Evolutionary conservation across 768 basidiomycete species (phyloP).

Genomic region (Suillus americanus): DNA sequence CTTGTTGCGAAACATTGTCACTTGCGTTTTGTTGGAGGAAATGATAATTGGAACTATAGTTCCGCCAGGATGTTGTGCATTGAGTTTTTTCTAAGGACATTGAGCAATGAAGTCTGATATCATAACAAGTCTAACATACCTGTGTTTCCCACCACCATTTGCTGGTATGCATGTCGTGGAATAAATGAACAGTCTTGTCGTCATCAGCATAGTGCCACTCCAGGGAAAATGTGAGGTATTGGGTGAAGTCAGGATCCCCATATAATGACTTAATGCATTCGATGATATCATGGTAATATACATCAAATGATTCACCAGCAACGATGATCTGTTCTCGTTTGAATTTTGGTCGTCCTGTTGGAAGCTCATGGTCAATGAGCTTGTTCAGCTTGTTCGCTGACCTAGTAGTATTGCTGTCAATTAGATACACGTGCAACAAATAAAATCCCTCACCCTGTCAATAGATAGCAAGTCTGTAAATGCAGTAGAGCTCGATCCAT

Average conservation of each 20-base stretch:
- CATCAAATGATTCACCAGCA: constrained; percentile 29
- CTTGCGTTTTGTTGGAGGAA: constrained; percentile 27
- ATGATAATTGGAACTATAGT: constrained; percentile 6
- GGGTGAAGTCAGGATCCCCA: constrained; percentile 33
- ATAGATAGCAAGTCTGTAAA: constrained; percentile 39
- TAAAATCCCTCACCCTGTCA: constrained; percentile 32
- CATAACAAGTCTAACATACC: constrained; percentile 26
- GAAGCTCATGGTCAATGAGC: constrained; percentile 32
- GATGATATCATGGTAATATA: constrained; percentile 35
- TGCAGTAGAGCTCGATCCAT: constrained; percentile 35
- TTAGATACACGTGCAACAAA: not conserved
- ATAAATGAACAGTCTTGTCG: constrained; percentile 26
- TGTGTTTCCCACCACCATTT: constrained; percentile 55
- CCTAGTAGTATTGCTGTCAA: constrained; percentile 10
- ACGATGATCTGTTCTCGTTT: constrained; percentile 22
- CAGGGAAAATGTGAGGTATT: constrained; percentile 32
- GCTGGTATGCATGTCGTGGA: constrained; percentile 45
- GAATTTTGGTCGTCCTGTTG: constrained; percentile 27
- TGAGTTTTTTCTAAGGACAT: constrained; percentile 14
- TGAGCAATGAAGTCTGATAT: not conserved
- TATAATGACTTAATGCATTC: constrained; percentile 36
- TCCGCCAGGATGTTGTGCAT: constrained; percentile 9
- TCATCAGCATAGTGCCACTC: constrained; percentile 38
- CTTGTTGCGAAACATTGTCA: constrained; percentile 19
- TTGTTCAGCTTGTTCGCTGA: constrained; percentile 31